Base-by-base conservation (phyloP, 1,284 basidiomycete genomes). In the Irpex sp. region DNA sequence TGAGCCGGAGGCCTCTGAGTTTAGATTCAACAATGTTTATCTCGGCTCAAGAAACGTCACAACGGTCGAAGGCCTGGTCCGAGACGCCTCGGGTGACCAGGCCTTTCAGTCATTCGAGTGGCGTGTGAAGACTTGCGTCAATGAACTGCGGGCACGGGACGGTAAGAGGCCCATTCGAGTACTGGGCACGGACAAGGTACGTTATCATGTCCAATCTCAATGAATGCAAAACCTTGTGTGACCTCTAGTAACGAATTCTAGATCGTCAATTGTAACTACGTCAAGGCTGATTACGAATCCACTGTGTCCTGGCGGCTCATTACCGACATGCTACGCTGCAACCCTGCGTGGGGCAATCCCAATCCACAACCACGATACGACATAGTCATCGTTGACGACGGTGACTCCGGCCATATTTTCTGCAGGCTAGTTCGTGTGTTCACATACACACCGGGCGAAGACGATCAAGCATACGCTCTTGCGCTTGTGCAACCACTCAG, bases 231-330 rank as follows among this genome's bases (percentile, higher is more conserved):
- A n/a, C n/a, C n/a, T n/a, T n/a, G n/a, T n/a, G n/a, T n/a, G n/a
- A n/a, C n/a, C 5, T 51, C 49, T 51, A 7, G 19, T 51, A n/a
- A n/a, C n/a, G 19, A 7, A 15, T 51, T 7, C 5, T 21, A 51
- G 49, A 64, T 68, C 37, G 63, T 52, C 8, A 65, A 66, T 34
- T 70, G 69, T 59, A 26, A 49, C 3, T 71, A 65, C 54, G 7
- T 76, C 7, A 67, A 69, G 34, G 63, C 74, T 7, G 62, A 66
- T 55, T 76, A 70, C 52, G 65, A 72, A 63, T 75, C 73, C 2
- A 59, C 67, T 34, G 74, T 74, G 0, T 66, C 72, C 47, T 75
- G 73, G 74, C 15, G 61, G 9, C 38, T 63, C 38, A 17, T 19
- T 6, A 65, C 59, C 0, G 72, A 77, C 54, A 67, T 68, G 49